These are phyloP conservation scores for Zymoseptoria passerinii DNA, from an alignment of 2,329 filamentous ascomycete genomes.

Conservation along the genomic window DNA sequence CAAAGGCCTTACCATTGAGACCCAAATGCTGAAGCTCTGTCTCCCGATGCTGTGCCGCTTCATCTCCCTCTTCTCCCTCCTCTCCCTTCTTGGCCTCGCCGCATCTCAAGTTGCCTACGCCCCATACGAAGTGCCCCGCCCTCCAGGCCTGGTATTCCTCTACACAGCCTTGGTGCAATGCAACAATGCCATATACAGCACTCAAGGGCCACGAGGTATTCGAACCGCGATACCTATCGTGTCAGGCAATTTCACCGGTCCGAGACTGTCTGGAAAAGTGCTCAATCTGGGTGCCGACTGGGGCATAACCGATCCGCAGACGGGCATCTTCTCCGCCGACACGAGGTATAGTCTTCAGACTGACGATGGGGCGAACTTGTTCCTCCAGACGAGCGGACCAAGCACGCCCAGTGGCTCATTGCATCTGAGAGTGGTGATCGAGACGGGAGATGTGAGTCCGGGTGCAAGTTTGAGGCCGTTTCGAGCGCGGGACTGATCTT, in stretches of 20 bases:
- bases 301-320: constrained; percentile 28
- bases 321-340: constrained; percentile 28
- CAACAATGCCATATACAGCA: constrained; percentile 17
- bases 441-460: constrained; percentile 27
- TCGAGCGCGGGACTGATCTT: background rate
- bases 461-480: background rate
- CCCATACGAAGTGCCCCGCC: constrained; percentile 3
- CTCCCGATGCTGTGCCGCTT: background rate
- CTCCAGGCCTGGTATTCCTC: constrained; percentile 22
- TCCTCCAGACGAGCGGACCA: constrained; percentile 28
- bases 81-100: constrained; percentile 3
- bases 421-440: constrained; percentile 29
- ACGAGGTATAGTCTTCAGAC: constrained; percentile 33
- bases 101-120: constrained; percentile 5
- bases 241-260: constrained; percentile 27
- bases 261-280: constrained; percentile 22
- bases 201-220: constrained; percentile 21
- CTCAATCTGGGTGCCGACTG: constrained; percentile 33
- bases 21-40: background rate
- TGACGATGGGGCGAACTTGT: constrained; percentile 30
- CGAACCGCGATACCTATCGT: constrained; percentile 26
- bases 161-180: constrained; percentile 25
- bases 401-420: constrained; percentile 23
- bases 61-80: constrained; percentile 2
- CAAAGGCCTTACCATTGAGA: background rate